Percentiles rank a stretch among this genome's conserved stretches.
Evolutionary conservation across 257 asterid genomes (phyloP).

Genomic region (Fraxinus pennsylvanica): DNA sequence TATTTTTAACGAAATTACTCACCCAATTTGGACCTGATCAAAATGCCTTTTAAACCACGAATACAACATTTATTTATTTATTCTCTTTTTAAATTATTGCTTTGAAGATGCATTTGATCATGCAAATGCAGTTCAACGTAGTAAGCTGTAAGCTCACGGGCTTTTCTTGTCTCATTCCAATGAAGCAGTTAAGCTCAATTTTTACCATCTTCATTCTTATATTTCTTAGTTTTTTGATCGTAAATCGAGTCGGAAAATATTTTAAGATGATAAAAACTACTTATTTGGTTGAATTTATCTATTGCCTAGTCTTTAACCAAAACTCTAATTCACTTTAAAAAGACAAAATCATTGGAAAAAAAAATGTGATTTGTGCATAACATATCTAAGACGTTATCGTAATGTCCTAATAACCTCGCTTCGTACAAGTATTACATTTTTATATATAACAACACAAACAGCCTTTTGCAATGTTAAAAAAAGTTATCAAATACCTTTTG

Average conservation of each 20-base stretch:
- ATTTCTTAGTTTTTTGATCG: not conserved
- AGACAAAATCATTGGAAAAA: too few relatives aligned
- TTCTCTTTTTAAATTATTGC: slow-evolving; percentile 1
- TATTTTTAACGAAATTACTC: slow-evolving; percentile 68
- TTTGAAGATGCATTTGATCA: slow-evolving; percentile 51
- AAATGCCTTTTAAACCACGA: slow-evolving; percentile 43
- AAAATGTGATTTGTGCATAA: too few relatives aligned
- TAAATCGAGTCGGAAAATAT: not conserved
- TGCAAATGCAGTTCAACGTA: slow-evolving; percentile 51
- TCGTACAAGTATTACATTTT: too few relatives aligned
- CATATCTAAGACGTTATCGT: too few relatives aligned
- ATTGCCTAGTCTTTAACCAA: too few relatives aligned
- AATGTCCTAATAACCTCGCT: too few relatives aligned
- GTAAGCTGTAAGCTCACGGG: slow-evolving; percentile 37
- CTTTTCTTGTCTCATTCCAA: slow-evolving; percentile 55
- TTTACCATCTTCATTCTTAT: slow-evolving; percentile 6
- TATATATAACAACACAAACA: too few relatives aligned
- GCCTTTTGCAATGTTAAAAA: too few relatives aligned
- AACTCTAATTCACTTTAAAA: too few relatives aligned
- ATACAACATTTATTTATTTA: not conserved
- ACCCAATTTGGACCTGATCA: slow-evolving; percentile 70
- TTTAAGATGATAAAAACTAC: slow-evolving; percentile 53
- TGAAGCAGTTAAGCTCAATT: slow-evolving; percentile 3
- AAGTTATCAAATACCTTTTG: too few relatives aligned
- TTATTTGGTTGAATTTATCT: too few relatives aligned